These are phyloP conservation scores for Trametes cingulata DNA, from an alignment of 768 basidiomycete genomes.

Conservation along the genomic window DNA sequence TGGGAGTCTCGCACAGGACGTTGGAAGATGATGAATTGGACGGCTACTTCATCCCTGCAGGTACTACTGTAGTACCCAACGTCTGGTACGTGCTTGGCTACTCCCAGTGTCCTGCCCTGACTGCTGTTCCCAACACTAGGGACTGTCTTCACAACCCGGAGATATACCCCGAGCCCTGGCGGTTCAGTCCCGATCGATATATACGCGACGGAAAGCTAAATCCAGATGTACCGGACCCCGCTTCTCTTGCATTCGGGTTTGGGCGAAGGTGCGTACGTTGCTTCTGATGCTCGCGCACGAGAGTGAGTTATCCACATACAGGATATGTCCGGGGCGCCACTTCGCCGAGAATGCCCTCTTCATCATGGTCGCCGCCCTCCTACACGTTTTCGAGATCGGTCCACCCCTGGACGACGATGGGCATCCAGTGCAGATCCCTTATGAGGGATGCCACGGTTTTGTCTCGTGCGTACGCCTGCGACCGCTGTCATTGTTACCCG, in stretches of 20 bases:
- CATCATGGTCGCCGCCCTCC: neutral
- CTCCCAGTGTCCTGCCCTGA: no score
- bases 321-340: slow-evolving; percentile 12
- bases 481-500: no score
- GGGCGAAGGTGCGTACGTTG: slow-evolving; percentile 22
- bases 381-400: slow-evolving; percentile 10
- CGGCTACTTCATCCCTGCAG: slow-evolving; percentile 25
- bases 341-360: slow-evolving; percentile 8
- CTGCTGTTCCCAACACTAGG: no score
- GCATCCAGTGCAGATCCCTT: slow-evolving; percentile 1
- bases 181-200: slow-evolving; percentile 13
- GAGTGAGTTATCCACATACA: neutral
- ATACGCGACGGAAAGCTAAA: neutral
- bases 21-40: slow-evolving; percentile 25
- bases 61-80: slow-evolving; percentile 26
- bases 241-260: slow-evolving; percentile 24
- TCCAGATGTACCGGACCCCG: slow-evolving; percentile 32
- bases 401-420: slow-evolving; percentile 1
- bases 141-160: neutral
- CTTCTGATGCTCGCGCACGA: neutral
- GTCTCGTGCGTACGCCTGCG: neutral
- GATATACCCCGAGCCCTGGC: slow-evolving; percentile 18
- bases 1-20: slow-evolving; percentile 30
- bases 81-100: slow-evolving; percentile 25
- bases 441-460: slow-evolving; percentile 1